These are phyloP conservation scores for Penicillium sp. DNA, from an alignment of 2,329 filamentous ascomycete genomes.

Conservation along the genomic window DNA sequence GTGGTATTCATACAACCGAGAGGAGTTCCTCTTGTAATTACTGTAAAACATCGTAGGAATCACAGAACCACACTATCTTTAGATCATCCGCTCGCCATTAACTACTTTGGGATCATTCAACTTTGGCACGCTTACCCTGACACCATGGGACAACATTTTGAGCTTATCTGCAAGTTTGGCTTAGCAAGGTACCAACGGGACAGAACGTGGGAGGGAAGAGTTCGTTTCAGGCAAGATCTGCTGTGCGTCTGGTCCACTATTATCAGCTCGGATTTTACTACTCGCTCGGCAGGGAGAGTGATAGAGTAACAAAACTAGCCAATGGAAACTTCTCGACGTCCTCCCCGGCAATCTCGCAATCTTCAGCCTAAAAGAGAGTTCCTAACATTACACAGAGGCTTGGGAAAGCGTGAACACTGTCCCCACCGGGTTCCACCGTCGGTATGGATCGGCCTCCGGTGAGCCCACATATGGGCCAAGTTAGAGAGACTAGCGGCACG, in stretches of 20 bases:
- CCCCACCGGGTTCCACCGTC: slow-evolving; percentile 5
- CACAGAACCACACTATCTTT: not conserved
- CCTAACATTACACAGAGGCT: not conserved
- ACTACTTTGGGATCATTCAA: not conserved
- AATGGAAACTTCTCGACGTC: slow-evolving; percentile 20
- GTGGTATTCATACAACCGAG: slow-evolving; percentile 4
- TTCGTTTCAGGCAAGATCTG: slow-evolving; percentile 20
- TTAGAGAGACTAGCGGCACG: not conserved
- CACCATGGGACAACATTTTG: not conserved
- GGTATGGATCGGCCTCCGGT: slow-evolving; percentile 1
- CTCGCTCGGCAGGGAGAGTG: not conserved
- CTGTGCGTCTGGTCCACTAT: slow-evolving; percentile 12
- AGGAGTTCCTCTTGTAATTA: not conserved
- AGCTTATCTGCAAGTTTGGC: not conserved
- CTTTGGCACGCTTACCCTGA: slow-evolving; percentile 12
- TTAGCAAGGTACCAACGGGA: slow-evolving; percentile 4
- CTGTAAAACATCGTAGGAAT: not conserved
- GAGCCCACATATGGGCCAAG: slow-evolving; percentile 1
- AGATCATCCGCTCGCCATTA: not conserved
- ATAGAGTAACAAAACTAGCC: slow-evolving; percentile 1
- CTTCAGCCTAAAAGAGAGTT: not conserved
- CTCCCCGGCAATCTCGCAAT: not conserved
- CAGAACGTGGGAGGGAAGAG: slow-evolving; percentile 10
- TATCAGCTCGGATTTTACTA: not conserved
- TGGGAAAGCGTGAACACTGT: not conserved